These are phyloP conservation scores for Fusarium circinatum DNA, from an alignment of 2,329 filamentous ascomycete species.

Conservation along the genomic window DNA sequence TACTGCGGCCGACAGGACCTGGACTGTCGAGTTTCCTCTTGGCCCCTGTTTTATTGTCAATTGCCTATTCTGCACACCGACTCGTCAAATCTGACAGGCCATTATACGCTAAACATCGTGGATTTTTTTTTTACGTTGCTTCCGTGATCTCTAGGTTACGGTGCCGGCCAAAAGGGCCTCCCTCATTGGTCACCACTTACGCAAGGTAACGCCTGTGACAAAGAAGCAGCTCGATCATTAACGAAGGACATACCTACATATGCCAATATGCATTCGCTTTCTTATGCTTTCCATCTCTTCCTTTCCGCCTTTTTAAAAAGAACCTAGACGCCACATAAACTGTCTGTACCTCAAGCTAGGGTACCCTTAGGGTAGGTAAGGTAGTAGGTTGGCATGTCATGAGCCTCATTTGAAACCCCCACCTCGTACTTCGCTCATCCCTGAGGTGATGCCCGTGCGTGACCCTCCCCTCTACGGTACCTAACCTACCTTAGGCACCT, in stretches of 20 bases:
- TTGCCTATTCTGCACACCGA: slow-evolving; percentile 31
- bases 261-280: not conserved
- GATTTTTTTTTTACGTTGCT: not conserved
- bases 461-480: not conserved
- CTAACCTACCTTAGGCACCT: no score
- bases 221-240: not conserved
- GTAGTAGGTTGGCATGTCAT: not conserved
- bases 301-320: not conserved
- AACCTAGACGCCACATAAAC: not conserved
- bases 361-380: not conserved
- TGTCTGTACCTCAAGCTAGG: not conserved
- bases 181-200: not conserved
- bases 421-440: slow-evolving; percentile 1
- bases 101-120: slow-evolving; percentile 1
- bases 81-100: slow-evolving; percentile 6
- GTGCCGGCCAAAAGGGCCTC: not conserved
- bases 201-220: not conserved
- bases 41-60: slow-evolving; percentile 16
- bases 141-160: no score
- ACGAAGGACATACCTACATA: not conserved
- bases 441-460: not conserved
- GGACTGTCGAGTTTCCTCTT: not conserved
- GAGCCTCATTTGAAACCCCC: slow-evolving; percentile 8
- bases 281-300: not conserved
- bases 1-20: not conserved